Evolutionary conservation across 306 rosid species (phyloP).

Genomic region (Fragaria ananassa): DNA sequence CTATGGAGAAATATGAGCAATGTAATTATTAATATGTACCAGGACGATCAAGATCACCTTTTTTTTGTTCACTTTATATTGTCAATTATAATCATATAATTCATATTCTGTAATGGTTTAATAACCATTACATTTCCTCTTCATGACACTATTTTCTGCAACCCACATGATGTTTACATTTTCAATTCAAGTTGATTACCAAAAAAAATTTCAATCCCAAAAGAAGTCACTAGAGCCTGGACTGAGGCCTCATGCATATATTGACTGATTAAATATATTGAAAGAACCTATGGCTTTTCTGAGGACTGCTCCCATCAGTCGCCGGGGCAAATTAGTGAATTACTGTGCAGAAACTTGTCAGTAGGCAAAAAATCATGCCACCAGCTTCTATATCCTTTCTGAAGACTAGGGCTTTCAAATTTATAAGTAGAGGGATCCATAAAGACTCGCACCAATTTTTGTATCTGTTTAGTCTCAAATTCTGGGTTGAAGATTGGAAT

Average conservation of each 20-base stretch:
- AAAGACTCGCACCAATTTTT: not conserved
- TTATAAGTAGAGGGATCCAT: not conserved
- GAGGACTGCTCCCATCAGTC: too few species aligned
- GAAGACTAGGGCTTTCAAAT: not conserved
- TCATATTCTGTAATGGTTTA: not conserved
- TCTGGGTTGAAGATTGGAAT: not conserved
- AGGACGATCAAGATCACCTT: not conserved
- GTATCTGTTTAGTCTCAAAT: not conserved
- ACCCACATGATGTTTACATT: not conserved
- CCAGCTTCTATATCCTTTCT: not conserved
- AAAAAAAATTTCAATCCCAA: too few species aligned
- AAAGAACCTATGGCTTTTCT: too few species aligned
- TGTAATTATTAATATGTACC: constrained; percentile 5
- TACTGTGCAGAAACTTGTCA: too few species aligned
- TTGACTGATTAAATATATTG: too few species aligned
- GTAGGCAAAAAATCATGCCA: too few species aligned
- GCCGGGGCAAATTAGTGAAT: too few species aligned
- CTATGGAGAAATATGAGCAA: constrained; percentile 11
- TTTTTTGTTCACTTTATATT: not conserved
- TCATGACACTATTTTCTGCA: not conserved
- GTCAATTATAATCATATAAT: not conserved
- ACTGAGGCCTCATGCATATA: too few species aligned
- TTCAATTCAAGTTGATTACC: not conserved
- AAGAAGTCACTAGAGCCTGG: too few species aligned
- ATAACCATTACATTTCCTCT: not conserved